These are phyloP conservation scores for Tricholoma sp. DNA, from an alignment of 768 basidiomycete species.

Conservation along the genomic window DNA sequence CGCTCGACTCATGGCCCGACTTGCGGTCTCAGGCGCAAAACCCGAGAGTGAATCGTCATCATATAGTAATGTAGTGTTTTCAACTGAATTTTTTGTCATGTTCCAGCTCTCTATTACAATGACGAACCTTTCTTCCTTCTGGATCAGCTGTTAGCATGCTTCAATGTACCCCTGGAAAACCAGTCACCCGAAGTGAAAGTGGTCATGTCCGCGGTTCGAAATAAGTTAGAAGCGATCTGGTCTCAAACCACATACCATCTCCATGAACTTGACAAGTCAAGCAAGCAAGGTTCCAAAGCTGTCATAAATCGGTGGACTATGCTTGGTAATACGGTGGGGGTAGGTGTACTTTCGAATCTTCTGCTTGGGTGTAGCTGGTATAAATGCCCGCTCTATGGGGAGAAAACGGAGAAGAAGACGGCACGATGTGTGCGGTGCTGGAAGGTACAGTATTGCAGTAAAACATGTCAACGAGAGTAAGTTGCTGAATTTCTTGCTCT, in stretches of 20 bases:
- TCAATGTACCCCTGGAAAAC: not conserved
- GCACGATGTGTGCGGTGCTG: constrained; percentile 7
- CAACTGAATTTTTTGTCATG: not conserved
- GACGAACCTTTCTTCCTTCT: not conserved
- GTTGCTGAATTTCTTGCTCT: not conserved
- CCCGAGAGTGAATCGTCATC: not conserved
- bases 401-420: constrained; percentile 10
- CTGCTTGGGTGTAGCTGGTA: too few relatives aligned
- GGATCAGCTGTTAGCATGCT: not conserved
- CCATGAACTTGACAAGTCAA: not conserved
- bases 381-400: too few relatives aligned
- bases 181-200: not conserved
- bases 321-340: not conserved
- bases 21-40: not conserved
- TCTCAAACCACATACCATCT: not conserved
- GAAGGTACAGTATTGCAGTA: not conserved
- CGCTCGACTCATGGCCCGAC: not conserved
- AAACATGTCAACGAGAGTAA: not conserved
- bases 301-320: not conserved
- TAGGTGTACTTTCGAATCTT: too few relatives aligned
- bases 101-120: not conserved
- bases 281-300: not conserved
- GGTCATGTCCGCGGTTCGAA: not conserved
- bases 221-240: not conserved
- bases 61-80: not conserved